phyloP scores from a whole-genome alignment of 495 filamentous ascomycete genomes.

The Neurospora sp. region DNA sequence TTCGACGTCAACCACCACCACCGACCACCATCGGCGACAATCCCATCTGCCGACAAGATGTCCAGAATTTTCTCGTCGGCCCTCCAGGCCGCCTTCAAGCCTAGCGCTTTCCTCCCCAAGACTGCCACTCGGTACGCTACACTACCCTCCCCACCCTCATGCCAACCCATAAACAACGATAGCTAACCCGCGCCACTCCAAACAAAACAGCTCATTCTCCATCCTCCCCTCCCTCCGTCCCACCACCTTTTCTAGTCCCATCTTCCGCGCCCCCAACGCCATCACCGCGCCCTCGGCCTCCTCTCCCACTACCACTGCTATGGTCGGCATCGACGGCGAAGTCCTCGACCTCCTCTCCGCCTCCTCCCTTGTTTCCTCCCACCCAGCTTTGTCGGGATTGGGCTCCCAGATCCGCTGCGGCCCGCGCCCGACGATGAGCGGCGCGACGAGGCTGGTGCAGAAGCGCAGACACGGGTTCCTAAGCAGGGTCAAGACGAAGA shows the following conservation, averaged over 20 bases:
- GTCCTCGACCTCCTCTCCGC: slow-evolving; percentile 28
- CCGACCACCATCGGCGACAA: background rate
- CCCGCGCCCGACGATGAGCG: slow-evolving; percentile 34
- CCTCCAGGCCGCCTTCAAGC: slow-evolving; percentile 13
- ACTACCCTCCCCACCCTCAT: background rate
- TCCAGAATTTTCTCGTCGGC: slow-evolving; percentile 3
- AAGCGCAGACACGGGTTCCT: slow-evolving; percentile 39
- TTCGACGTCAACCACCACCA: background rate
- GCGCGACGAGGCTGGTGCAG: slow-evolving; percentile 33
- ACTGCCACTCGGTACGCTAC: slow-evolving; percentile 10
- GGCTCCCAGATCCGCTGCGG: slow-evolving; percentile 34
- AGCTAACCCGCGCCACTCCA: background rate
- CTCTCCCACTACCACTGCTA: background rate
- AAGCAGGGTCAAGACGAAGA: slow-evolving; percentile 26
- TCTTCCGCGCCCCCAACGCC: slow-evolving; percentile 20
- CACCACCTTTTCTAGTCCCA: slow-evolving; percentile 7
- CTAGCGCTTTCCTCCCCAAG: slow-evolving; percentile 1
- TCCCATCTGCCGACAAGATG: background rate
- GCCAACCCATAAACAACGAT: background rate
- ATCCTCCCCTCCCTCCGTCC: slow-evolving; percentile 32
- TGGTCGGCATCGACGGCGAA: background rate
- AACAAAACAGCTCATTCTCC: slow-evolving; percentile 25
- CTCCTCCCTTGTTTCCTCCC: slow-evolving; percentile 19
- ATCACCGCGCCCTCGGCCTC: background rate
- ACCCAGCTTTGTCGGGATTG: slow-evolving; percentile 4